Evolutionary conservation across 345 rosid species (phyloP).

Genomic region (Syzygium aromaticum): DNA sequence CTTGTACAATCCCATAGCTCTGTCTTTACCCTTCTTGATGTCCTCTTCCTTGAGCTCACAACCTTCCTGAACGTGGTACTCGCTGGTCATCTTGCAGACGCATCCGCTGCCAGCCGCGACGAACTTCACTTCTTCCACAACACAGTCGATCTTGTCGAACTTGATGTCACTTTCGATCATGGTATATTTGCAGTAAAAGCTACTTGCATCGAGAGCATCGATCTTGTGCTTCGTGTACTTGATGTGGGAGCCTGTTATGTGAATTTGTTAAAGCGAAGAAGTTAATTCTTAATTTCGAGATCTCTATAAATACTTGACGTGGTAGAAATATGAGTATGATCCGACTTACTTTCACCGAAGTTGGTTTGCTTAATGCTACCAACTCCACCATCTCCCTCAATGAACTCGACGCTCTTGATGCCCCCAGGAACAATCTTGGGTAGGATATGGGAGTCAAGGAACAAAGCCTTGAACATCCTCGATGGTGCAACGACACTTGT

Average conservation of each 20-base stretch:
- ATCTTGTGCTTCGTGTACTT: constrained; percentile 3
- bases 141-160: not conserved
- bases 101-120: not conserved
- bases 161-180: constrained; percentile 1
- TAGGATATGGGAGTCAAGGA: constrained; percentile 2
- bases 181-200: constrained; percentile 1
- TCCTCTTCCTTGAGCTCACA: constrained; percentile 11
- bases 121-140: not conserved
- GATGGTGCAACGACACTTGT: not conserved
- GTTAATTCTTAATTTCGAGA: not conserved
- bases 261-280: not conserved
- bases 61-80: constrained; percentile 2
- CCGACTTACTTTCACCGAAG: not conserved
- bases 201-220: not conserved
- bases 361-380: constrained; percentile 6
- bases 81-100: constrained; percentile 3
- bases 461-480: constrained; percentile 6
- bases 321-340: not conserved
- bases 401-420: constrained; percentile 1
- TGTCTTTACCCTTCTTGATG: constrained; percentile 6
- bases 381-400: not conserved
- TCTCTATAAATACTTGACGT: not conserved
- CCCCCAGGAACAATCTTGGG: constrained; percentile 1
- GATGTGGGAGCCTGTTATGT: not conserved
- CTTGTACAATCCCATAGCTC: constrained; percentile 13